A percentile compares a stretch with the other conserved stretches of the same genome.
Conservation (phyloP, 148 eudicot genomes). For the Nepenthes mirabilis region DNA sequence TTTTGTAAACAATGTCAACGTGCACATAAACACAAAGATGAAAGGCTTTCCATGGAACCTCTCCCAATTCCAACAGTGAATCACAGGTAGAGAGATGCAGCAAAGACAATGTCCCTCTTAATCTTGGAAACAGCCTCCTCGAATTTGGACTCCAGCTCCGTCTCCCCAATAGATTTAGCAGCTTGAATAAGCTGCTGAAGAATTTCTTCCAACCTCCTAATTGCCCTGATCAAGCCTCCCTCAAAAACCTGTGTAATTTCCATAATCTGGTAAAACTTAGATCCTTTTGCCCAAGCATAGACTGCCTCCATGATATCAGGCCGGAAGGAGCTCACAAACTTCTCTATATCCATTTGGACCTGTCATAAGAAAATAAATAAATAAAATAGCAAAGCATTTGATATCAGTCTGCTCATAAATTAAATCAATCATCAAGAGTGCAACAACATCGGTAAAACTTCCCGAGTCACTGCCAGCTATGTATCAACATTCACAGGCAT, state of each 20-base stretch:
- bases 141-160: conserved; percentile 72
- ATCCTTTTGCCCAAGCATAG: conserved; percentile 88
- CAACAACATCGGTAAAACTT: no score
- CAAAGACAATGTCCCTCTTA: conserved; percentile 94
- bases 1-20: no score
- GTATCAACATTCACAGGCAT: no score
- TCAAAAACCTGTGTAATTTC: conserved; percentile 83
- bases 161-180: conserved; percentile 83
- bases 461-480: no score
- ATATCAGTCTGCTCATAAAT: neutral
- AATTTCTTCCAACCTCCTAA: conserved; percentile 93
- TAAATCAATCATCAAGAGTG: neutral
- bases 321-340: conserved; percentile 75
- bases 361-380: conserved; percentile 11
- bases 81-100: conserved; percentile 84
- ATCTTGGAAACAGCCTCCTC: conserved; percentile 87
- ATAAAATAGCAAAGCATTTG: neutral
- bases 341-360: conserved; percentile 90
- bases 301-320: conserved; percentile 94
- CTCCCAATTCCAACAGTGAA: neutral
- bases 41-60: no score
- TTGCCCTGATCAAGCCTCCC: conserved; percentile 91
- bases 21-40: no score
- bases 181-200: conserved; percentile 91
- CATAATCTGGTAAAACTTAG: conserved; percentile 88